Conservation (phyloP, 768 basidiomycete species). For the Holtermannia corniformis region DNA sequence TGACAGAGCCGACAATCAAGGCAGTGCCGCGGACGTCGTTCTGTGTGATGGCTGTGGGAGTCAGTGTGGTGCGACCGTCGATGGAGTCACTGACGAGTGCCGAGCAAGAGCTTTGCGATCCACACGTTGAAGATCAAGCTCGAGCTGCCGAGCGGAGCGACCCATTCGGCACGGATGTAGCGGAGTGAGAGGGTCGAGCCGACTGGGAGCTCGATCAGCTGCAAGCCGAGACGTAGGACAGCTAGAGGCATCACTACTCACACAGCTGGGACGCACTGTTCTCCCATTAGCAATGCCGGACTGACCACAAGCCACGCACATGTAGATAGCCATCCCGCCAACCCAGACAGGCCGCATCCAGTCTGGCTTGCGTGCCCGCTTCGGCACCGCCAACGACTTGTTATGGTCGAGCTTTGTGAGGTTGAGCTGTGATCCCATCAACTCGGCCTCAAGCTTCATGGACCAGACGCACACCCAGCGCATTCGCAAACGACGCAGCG, state of each 20-base stretch:
- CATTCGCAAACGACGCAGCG: slow-evolving; percentile 53
- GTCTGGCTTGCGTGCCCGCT: slow-evolving; percentile 60
- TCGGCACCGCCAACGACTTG: slow-evolving; percentile 53
- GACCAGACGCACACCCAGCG: slow-evolving; percentile 44
- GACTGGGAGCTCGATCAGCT: slow-evolving; percentile 3
- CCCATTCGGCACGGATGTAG: slow-evolving; percentile 59
- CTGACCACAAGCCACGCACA: slow-evolving; percentile 48
- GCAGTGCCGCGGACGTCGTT: slow-evolving; percentile 37
- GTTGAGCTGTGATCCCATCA: slow-evolving; percentile 50
- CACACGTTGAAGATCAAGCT: slow-evolving; percentile 94
- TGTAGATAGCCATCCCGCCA: slow-evolving; percentile 83
- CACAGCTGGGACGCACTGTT: slow-evolving; percentile 30
- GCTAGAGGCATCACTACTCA: slow-evolving; percentile 7
- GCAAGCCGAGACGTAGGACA: too few relatives aligned
- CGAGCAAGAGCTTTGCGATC: slow-evolving; percentile 55
- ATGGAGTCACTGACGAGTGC: slow-evolving; percentile 29
- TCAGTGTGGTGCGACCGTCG: slow-evolving; percentile 7
- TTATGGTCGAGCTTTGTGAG: slow-evolving; percentile 90
- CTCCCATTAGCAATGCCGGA: slow-evolving; percentile 7
- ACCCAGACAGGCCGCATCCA: slow-evolving; percentile 82
- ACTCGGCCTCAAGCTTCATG: neutral
- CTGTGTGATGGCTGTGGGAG: slow-evolving; percentile 27
- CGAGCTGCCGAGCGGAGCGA: slow-evolving; percentile 87
- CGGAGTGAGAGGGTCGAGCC: slow-evolving; percentile 28
- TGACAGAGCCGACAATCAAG: slow-evolving; percentile 37